Percentiles rank a stretch among this genome's conserved stretches.
Evolutionary conservation across 177 flowering plant genomes (phyloP).

Genomic region (Vitis hybrid): DNA sequence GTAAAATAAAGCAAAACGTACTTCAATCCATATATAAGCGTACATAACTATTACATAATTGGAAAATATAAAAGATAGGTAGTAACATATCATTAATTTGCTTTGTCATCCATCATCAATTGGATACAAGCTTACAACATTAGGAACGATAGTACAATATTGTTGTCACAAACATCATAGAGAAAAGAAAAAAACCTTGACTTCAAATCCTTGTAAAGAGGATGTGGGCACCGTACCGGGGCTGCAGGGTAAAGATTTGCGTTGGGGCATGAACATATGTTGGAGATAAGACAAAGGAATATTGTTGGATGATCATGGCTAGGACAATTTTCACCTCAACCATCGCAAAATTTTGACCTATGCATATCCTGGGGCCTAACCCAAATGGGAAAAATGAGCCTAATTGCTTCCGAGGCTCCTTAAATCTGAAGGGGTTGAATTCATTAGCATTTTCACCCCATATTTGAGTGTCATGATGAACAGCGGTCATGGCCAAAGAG

Average conservation of each 20-base stretch:
- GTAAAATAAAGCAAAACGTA: no score
- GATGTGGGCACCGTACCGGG: constrained; percentile 42
- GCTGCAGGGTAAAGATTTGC: constrained; percentile 28
- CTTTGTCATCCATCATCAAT: no score
- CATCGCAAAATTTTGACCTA: constrained; percentile 64
- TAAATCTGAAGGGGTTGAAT: constrained; percentile 66
- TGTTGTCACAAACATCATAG: no score
- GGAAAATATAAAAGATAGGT: no score
- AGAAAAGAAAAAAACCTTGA: not conserved
- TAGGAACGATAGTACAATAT: no score
- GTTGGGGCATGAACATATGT: constrained; percentile 67
- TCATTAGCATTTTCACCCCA: constrained; percentile 72
- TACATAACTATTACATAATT: no score
- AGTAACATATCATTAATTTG: no score
- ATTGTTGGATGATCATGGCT: constrained; percentile 47
- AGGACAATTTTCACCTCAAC: constrained; percentile 55
- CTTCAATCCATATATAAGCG: no score
- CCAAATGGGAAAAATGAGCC: constrained; percentile 70
- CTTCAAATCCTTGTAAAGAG: constrained; percentile 24
- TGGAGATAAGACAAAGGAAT: constrained; percentile 46
- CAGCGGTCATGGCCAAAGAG: constrained; percentile 37
- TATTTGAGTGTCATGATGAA: constrained; percentile 55
- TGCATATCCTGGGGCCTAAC: constrained; percentile 63
- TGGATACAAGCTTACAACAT: no score
- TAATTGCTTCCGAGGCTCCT: constrained; percentile 39